These are phyloP conservation scores for Sphagnum fallax DNA, from an alignment of 228 moss, liverwort and hornwort species.

Conservation along the genomic window DNA sequence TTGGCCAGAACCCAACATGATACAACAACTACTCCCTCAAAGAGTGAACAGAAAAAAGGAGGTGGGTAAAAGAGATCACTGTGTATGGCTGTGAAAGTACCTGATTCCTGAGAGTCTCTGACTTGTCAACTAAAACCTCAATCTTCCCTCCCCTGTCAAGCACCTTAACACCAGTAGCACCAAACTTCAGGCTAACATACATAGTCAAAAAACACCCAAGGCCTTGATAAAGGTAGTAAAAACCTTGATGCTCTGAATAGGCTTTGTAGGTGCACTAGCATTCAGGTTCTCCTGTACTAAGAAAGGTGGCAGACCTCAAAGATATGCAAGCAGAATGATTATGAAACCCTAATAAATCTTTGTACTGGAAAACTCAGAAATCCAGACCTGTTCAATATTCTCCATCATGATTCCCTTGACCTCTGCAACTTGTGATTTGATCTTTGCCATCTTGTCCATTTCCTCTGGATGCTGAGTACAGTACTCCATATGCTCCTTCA, in stretches of 20 bases:
- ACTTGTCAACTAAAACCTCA: conserved; percentile 59
- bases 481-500: conserved; percentile 36
- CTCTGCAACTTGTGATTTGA: conserved; percentile 61
- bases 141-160: conserved; percentile 64
- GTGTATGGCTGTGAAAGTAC: conserved; percentile 2
- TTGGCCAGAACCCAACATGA: no score
- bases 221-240: no score
- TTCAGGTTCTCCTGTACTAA: no score
- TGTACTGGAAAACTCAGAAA: background rate
- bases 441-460: conserved; percentile 61
- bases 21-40: no score
- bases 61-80: no score
- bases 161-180: conserved; percentile 16
- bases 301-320: no score
- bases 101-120: conserved; percentile 52
- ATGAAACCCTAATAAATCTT: no score
- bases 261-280: no score
- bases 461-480: conserved; percentile 61
- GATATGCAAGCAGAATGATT: no score
- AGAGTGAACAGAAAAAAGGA: no score
- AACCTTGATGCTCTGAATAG: no score
- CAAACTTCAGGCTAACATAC: background rate
- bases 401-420: conserved; percentile 72
- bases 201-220: no score
- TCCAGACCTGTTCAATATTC: conserved; percentile 57